Evolutionary conservation across 768 basidiomycete species (phyloP), one percentile per base, ranked within the genome.

Genomic region (Lenzites betulinus): DNA sequence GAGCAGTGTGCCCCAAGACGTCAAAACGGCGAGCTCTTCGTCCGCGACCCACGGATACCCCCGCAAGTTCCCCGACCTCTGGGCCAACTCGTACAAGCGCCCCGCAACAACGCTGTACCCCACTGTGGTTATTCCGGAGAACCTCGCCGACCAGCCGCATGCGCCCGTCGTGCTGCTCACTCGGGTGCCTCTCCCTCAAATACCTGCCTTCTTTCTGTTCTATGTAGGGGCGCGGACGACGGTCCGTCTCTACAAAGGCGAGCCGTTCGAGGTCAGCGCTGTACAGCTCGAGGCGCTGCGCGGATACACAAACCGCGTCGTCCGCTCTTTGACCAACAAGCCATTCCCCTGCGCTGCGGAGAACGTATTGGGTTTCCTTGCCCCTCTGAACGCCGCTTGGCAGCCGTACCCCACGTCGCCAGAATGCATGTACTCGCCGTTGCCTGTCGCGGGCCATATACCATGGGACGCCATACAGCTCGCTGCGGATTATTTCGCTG

Each of bases 91-190:
- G 11, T 41, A 22, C 3, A 28, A 20, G 58, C 66, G 51, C 65
- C 69, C 59, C 18, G 66, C 61, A n/a, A 62, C 65, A 25, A 69
- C 57, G 57, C 78, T 89, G n/a, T 88, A 84, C 68, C 87, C 89
- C 2, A 79, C 80, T 8, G 71, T 89, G 33, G 74, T 92, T 51
- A 70, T 79, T 4, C 69, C 73, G 12, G 70, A 71, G 12, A 64
- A 73, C 20, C 51, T 66, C 26, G 49, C 46, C 22, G 71, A 69
- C 18, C 65, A 74, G 54, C 61, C 73, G n/a, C 81, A 83, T 64
- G 81, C 79, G 12, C 86, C 90, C 3, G 74, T 94, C 56, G 69
- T 85, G 18, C 69, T 94, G 36, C 76, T 94, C 41, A 89, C 90
- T 8, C 80, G 86, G 46, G 76, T 78, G 25, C 88, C 89, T 16